Percentiles rank a stretch among this genome's conserved stretches.
phyloP scores from a whole-genome alignment of 1,139 yeast species.

The Nadsonia commutata region DNA sequence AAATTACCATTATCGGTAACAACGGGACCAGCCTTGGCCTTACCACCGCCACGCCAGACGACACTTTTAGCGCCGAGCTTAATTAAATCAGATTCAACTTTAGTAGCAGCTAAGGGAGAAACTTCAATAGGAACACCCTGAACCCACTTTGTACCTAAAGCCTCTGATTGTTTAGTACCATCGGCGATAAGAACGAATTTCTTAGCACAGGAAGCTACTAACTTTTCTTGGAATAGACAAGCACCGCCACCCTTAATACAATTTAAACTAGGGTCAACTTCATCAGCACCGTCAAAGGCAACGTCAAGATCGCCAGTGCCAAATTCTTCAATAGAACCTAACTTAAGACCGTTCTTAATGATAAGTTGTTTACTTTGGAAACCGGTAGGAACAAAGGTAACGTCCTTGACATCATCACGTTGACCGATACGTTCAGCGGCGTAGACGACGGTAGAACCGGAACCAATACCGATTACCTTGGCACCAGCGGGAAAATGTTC shows the following conservation, averaged over 20 bases:
- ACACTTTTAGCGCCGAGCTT: conserved; percentile 54
- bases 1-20: conserved; percentile 93
- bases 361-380: conserved; percentile 86
- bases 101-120: conserved; percentile 75
- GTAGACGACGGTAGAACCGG: conserved; percentile 92
- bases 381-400: conserved; percentile 83
- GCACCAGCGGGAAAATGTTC: conserved; percentile 63
- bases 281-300: conserved; percentile 98
- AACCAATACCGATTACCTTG: conserved; percentile 80
- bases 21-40: conserved; percentile 96
- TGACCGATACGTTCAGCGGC: conserved; percentile 91
- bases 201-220: conserved; percentile 71
- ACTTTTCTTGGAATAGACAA: conserved; percentile 89
- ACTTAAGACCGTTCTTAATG: conserved; percentile 58
- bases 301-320: conserved; percentile 55
- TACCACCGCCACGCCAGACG: conserved; percentile 67
- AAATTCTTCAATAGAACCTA: conserved; percentile 74
- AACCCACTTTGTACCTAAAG: conserved; percentile 67
- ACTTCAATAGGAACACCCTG: conserved; percentile 94
- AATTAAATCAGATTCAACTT: conserved; percentile 49
- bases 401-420: conserved; percentile 15
- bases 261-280: conserved; percentile 66
- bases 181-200: conserved; percentile 86
- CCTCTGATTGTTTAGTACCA: conserved; percentile 57
- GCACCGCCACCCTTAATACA: conserved; percentile 99